Percentiles rank a stretch among this genome's conserved stretches.
phyloP scores from a whole-genome alignment of 1,139 yeast species.

The Blastobotrys elegans region DNA sequence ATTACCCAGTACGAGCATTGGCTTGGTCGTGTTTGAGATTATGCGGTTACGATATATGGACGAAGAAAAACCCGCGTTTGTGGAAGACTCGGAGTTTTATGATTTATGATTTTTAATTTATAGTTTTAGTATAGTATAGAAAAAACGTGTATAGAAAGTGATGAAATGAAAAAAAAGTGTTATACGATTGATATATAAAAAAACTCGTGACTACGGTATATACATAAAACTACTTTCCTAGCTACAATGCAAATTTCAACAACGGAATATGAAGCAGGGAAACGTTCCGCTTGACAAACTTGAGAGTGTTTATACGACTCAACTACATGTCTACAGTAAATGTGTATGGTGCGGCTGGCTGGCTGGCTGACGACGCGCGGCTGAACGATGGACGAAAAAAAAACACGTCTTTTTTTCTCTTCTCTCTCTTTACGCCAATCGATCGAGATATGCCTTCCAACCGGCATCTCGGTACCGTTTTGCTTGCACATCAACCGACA shows the following conservation, averaged over 20 bases:
- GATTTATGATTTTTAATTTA: constrained; percentile 6
- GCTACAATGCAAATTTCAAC: no score
- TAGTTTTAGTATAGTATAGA: not conserved
- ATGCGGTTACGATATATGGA: constrained; percentile 48
- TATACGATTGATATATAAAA: no score
- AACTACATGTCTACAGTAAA: no score
- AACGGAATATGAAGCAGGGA: no score
- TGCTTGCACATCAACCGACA: constrained; percentile 61
- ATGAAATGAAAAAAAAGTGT: no score
- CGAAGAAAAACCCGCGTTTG: constrained; percentile 15
- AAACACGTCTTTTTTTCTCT: not conserved
- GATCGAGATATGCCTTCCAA: constrained; percentile 69
- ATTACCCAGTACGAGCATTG: constrained; percentile 84
- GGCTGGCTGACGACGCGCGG: no score
- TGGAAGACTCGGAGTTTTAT: constrained; percentile 10
- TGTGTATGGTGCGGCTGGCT: no score
- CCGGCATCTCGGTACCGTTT: constrained; percentile 88
- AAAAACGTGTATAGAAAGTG: not conserved
- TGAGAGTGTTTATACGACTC: no score
- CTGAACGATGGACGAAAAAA: no score
- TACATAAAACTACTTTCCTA: no score
- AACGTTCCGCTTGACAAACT: no score
- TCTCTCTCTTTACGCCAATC: constrained; percentile 6
- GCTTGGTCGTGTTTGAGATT: constrained; percentile 78
- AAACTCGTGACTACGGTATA: no score